Evolutionary conservation across 2,329 filamentous ascomycete species (phyloP), one percentile per base, ranked within the genome.

Genomic region (Alternaria brassicae): DNA sequence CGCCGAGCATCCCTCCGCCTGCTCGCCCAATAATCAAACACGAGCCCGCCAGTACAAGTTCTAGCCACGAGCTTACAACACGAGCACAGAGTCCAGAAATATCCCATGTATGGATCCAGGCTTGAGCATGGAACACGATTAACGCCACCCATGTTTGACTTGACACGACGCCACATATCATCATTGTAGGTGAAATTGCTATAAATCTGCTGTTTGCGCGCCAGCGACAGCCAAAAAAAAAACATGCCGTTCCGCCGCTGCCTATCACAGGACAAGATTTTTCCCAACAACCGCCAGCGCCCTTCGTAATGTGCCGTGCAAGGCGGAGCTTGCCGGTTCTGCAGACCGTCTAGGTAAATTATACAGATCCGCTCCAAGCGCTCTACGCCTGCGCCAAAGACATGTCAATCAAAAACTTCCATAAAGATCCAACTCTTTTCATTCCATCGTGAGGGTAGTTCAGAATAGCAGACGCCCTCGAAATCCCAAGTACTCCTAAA

Each of bases 401-500:
- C 23, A n/a, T 13, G 5, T 9, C 6, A 23, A 17, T 25, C 34
- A 23, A 19, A 32, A 49, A 23, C 2, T n/a, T 23, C 37, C 37
- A 15, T 32, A 40, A 49, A 55, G 47, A 30, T 25, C 53, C 28
- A 56, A 52, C 53, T 56, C 53, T 49, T 56, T 50, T 50, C 53
- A 25, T 56, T 50, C 39, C 44, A 27, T 50, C 53, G 44, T 56
- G 50, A 50, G 39, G 25, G 44, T 37, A 21, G 30, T 28, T 23
- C 32, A 40, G 36, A 30, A 48, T 23, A 56, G 27, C 42, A 56
- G 40, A 49, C 32, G 27, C 23, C 30, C 17, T 48, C 32, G 44
- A 53, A 59, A 53, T 55, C 54, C 45, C 54, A 55, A 61, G 54
- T 60, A 53, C 53, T 56, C 56, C 56, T 53, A 48, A 23, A 15